These are phyloP conservation scores for Chrysoporthe austroafricana DNA, from an alignment of 2,329 filamentous ascomycete genomes.

Conservation along the genomic window DNA sequence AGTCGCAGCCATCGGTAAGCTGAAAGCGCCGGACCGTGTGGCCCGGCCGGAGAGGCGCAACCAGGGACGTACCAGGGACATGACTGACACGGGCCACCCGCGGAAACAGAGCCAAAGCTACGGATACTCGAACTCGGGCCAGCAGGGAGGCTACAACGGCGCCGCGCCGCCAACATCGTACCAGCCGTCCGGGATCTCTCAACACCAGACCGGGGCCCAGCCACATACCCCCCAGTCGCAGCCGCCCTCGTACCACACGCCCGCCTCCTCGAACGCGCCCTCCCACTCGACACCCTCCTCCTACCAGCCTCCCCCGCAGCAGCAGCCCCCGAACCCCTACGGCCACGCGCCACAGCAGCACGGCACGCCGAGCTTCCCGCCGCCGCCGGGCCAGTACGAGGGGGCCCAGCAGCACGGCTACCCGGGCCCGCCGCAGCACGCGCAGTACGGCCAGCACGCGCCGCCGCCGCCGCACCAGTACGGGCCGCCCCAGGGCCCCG, in stretches of 20 bases:
- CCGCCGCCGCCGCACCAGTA: slow-evolving; percentile 32
- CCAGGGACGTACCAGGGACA: neutral
- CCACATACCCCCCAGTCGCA: slow-evolving; percentile 35
- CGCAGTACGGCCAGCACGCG: slow-evolving; percentile 33
- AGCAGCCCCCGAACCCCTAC: slow-evolving; percentile 28
- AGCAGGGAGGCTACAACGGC: slow-evolving; percentile 62
- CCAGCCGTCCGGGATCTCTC: slow-evolving; percentile 40
- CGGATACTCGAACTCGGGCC: slow-evolving; percentile 63
- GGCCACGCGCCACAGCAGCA: slow-evolving; percentile 35
- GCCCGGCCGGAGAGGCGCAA: neutral
- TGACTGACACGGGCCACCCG: neutral
- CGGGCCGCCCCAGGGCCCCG: slow-evolving; percentile 14
- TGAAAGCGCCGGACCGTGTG: neutral
- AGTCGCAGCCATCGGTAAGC: slow-evolving; percentile 46
- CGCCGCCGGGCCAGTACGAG: slow-evolving; percentile 24
- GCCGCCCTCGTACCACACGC: slow-evolving; percentile 31
- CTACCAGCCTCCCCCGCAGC: slow-evolving; percentile 11
- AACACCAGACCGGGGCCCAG: slow-evolving; percentile 36
- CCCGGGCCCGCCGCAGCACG: slow-evolving; percentile 16
- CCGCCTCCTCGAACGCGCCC: slow-evolving; percentile 24
- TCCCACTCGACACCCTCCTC: slow-evolving; percentile 34
- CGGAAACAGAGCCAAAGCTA: slow-evolving; percentile 52
- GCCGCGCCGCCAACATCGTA: slow-evolving; percentile 66
- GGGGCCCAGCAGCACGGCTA: slow-evolving; percentile 25
- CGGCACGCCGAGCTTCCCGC: slow-evolving; percentile 26